Evolutionary conservation across 1,284 basidiomycete species (phyloP), one percentile per base, ranked within the genome.

Genomic region (Schizopora paradoxa): DNA sequence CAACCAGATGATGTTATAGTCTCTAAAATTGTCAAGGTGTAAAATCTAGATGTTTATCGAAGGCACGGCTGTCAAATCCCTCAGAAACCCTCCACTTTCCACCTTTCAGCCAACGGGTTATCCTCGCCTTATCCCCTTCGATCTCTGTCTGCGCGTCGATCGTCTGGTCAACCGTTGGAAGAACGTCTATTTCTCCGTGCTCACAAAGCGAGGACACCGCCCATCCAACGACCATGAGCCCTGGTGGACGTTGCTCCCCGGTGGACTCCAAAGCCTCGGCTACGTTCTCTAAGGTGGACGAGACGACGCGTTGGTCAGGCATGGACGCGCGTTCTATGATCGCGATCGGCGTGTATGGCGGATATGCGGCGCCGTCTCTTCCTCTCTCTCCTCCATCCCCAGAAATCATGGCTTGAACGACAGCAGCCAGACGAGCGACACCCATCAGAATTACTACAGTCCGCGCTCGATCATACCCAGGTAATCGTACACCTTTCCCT

Each of bases 201-300:
- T 66, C 71, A 70, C 76, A 76, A 38, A 87, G 61, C 16, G 79
- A 76, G 50, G 82, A 56, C 7, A 84, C 80, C n/a, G 85, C 76
- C 94, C 94, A 98, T 0, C 95, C 94, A 50, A 99, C 76, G 19
- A 97, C 74, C 59, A 98, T 86, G 87, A 99, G 94, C 2, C 92
- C 94, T 0, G 95, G 95, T 4, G 94, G 93, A 21, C 94, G 68
- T 62, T 97, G 92, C 56, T 93, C 89, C 4, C 91, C 90, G 5
- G 72, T 67, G 44, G 74, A 76, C 49, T 86, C 82, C 57, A 98
- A 61, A 0, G 88, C 91, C 10, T 66, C 66, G 5, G 76, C 76
- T 31, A 98, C 81, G 50, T 83, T 71, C 41, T 70, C 73, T 36
- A 99, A 64, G 0, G 93, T 97, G 5, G 86, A 87, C 13, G 76